phyloP scores from a whole-genome alignment of 805 yeast species.

The Kluyveromyces dobzhanskii region DNA sequence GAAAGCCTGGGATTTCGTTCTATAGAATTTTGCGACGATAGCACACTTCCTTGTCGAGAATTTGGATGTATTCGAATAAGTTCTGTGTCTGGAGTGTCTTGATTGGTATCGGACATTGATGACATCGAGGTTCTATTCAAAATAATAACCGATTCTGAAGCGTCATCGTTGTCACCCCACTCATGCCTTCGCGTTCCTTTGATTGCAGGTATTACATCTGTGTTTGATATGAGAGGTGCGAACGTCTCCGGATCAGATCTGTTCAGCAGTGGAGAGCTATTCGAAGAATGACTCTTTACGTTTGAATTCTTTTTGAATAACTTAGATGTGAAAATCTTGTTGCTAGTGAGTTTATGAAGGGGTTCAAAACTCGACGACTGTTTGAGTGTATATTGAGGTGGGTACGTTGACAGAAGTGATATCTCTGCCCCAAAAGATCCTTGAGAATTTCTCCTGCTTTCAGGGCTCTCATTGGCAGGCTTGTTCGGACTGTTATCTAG shows the following conservation, averaged over 20 bases:
- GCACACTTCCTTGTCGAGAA: background rate
- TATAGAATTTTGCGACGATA: background rate
- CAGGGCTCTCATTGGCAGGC: background rate
- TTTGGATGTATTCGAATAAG: background rate
- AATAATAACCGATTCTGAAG: slow-evolving; percentile 16
- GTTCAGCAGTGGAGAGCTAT: background rate
- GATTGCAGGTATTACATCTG: slow-evolving; percentile 25
- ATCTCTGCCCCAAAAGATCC: slow-evolving; percentile 5
- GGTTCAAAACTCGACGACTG: slow-evolving; percentile 25
- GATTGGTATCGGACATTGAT: slow-evolving; percentile 5
- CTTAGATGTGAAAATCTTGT: slow-evolving; percentile 21
- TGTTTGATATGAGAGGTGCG: background rate
- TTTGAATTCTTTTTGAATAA: slow-evolving; percentile 20
- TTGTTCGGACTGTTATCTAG: slow-evolving; percentile 18
- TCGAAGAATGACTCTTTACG: background rate
- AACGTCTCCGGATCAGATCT: background rate
- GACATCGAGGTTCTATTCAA: slow-evolving; percentile 13
- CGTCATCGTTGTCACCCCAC: slow-evolving; percentile 33
- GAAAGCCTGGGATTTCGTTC: background rate
- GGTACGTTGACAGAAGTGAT: slow-evolving; percentile 10
- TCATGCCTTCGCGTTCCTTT: slow-evolving; percentile 43
- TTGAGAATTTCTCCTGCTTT: slow-evolving; percentile 3
- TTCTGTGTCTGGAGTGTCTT: background rate
- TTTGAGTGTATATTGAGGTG: slow-evolving; percentile 10
- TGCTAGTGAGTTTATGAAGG: slow-evolving; percentile 20